These are phyloP conservation scores for Bonnemaisonia californica DNA, from an alignment of 31 red algal genomes.

Conservation along the genomic window DNA sequence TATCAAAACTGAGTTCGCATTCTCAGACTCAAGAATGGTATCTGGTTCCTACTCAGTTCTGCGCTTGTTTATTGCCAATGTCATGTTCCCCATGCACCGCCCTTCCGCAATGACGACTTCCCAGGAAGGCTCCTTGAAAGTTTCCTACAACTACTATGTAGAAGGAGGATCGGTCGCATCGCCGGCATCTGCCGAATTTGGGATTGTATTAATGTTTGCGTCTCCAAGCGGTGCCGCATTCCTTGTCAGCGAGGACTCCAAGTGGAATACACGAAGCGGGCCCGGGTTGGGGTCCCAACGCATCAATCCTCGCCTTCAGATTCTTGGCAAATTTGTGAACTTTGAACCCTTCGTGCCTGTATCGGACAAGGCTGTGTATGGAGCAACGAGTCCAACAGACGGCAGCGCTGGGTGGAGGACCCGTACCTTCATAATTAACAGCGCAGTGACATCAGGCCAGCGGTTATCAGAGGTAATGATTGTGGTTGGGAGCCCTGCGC, in stretches of 20 bases:
- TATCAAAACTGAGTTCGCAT: slow-evolving; percentile 52
- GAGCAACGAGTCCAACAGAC: slow-evolving; percentile 17
- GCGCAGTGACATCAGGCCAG: slow-evolving; percentile 33
- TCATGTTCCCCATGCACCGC: slow-evolving; percentile 22
- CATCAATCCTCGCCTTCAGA: slow-evolving; percentile 32
- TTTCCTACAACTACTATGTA: slow-evolving; percentile 39
- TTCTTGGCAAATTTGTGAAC: slow-evolving; percentile 58
- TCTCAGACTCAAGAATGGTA: slow-evolving; percentile 58
- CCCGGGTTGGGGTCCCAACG: not conserved
- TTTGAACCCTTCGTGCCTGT: slow-evolving; percentile 20
- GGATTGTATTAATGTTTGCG: slow-evolving; percentile 57
- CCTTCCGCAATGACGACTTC: slow-evolving; percentile 1
- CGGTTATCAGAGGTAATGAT: slow-evolving; percentile 61
- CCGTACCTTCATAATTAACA: slow-evolving; percentile 44
- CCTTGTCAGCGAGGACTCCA: slow-evolving; percentile 63
- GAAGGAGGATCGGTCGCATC: not conserved
- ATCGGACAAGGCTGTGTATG: slow-evolving; percentile 11
- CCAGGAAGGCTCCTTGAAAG: slow-evolving; percentile 17
- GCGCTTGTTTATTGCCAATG: slow-evolving; percentile 65
- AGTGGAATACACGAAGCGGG: slow-evolving; percentile 30
- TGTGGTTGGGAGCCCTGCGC: slow-evolving; percentile 63
- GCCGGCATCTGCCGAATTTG: slow-evolving; percentile 28
- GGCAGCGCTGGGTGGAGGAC: slow-evolving; percentile 47
- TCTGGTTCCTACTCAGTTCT: slow-evolving; percentile 67
- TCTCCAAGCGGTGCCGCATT: slow-evolving; percentile 50